Base-by-base conservation (phyloP, 1,284 basidiomycete species). In the Anthracocystis setariae region DNA sequence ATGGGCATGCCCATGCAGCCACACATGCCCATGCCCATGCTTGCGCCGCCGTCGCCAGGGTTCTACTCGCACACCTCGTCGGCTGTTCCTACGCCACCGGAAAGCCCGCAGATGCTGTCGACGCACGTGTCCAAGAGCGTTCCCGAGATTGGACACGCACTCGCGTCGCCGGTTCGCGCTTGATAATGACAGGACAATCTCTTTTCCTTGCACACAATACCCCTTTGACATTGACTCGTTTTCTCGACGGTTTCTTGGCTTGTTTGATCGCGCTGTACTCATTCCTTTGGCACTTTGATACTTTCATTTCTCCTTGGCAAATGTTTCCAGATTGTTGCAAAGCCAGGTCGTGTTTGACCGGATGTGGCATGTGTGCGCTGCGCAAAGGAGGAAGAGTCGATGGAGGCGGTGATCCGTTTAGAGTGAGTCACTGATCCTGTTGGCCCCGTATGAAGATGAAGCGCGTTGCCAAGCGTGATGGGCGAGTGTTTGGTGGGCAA, bases 1-100 rank as follows among this genome's bases (percentile, higher is more conserved):
- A 52, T 27, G 43, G 51, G 54, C 13, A 39, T 57, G 43, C 49
- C 53, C 33, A 57, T 42, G 25, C 13, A 50, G 18, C 42, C 66
- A 8, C 51, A 50, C 8, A 66, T 63, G 60, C 64, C 70, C 3
- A 66, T 64, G 60, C 65, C 70, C 7, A 58, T 68, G 57, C 35
- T 63, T 2, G 57, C 65, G 5, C 69, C 69, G 13, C 55, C 69
- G 7, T 56, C 51, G n/a, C 69, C 69, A 3, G 69, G 63, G 0
- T 72, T 59, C 25, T 15, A 55, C 40, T 50, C 46, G 25, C 54
- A 61, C 21, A 46, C 56, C 2, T 54, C 52, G 4, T 64, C 56
- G n/a, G 58, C 54, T 0, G 53, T 72, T 4, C 52, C 52, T 9
- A 72, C 69, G 23, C 70, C 70, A 15, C 70, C 70, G 0, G 70